These are phyloP conservation scores for Cryptococcus sp. DNA, from an alignment of 1,284 basidiomycete genomes.

Conservation along the genomic window DNA sequence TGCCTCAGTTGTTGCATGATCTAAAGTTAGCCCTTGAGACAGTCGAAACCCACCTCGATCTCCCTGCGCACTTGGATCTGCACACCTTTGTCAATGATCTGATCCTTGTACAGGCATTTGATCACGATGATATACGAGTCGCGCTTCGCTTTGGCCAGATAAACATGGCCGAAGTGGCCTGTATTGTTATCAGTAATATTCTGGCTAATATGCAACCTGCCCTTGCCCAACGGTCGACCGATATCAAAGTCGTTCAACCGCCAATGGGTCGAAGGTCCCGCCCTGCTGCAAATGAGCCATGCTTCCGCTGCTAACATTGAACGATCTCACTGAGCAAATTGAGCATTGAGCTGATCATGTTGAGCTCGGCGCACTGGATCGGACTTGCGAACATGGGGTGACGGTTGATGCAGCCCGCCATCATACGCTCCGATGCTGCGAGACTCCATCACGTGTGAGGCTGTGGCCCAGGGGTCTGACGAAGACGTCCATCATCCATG, in stretches of 20 bases:
- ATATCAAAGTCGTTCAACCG: constrained; percentile 71
- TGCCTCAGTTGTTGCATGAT: constrained; percentile 83
- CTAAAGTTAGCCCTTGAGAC: constrained; percentile 55
- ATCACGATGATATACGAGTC: constrained; percentile 81
- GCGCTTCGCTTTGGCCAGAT: constrained; percentile 90
- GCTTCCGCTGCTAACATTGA: too few relatives aligned
- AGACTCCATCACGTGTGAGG: too few relatives aligned
- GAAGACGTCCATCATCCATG: too few relatives aligned
- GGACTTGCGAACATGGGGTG: too few relatives aligned
- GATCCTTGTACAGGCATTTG: constrained; percentile 93
- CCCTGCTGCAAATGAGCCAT: constrained; percentile 16
- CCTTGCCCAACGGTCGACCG: constrained; percentile 90
- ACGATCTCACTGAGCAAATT: too few relatives aligned
- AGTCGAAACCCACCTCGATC: constrained; percentile 58
- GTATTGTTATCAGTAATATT: neutral
- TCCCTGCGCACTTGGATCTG: constrained; percentile 93
- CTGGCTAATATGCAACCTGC: constrained; percentile 58
- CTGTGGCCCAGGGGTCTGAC: too few relatives aligned
- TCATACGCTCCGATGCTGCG: too few relatives aligned
- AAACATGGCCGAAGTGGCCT: constrained; percentile 81
- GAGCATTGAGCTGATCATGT: too few relatives aligned
- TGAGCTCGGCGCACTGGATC: too few relatives aligned
- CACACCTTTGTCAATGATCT: constrained; percentile 78
- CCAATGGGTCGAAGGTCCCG: constrained; percentile 32
- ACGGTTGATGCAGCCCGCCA: too few relatives aligned